Evolutionary conservation across 345 rosid species (phyloP).

Genomic region (Litchi chinensis): DNA sequence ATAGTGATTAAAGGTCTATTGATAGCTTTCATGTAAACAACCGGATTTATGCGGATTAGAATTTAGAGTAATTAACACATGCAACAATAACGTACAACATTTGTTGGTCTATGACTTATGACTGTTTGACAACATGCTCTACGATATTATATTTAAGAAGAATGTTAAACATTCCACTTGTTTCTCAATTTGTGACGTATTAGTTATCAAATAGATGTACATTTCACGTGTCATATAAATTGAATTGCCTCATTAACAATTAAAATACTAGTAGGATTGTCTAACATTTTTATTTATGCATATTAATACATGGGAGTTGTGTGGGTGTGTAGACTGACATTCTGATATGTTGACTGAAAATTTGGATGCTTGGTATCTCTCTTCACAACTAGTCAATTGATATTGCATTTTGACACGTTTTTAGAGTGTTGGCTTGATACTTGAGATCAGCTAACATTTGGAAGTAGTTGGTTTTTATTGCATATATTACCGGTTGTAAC

Average conservation of each 20-base stretch:
- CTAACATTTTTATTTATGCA: not conserved
- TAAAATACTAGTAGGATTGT: not conserved
- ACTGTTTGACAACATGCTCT: not conserved
- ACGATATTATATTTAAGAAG: no score
- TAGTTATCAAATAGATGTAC: no score
- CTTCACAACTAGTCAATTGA: not conserved
- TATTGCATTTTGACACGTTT: not conserved
- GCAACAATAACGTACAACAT: not conserved
- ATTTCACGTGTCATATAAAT: no score
- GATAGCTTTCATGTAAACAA: no score
- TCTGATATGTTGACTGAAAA: not conserved
- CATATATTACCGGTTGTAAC: not conserved
- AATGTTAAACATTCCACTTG: not conserved
- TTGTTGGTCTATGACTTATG: not conserved
- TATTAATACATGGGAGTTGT: not conserved
- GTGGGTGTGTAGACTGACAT: not conserved
- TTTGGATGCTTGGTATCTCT: not conserved
- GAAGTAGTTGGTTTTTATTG: not conserved
- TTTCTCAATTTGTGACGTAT: no score
- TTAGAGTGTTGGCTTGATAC: not conserved
- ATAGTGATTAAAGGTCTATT: not conserved
- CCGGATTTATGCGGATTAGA: no score
- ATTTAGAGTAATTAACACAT: no score
- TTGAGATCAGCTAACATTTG: not conserved
- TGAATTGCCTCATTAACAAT: no score